phyloP scores from a whole-genome alignment of 2,329 filamentous ascomycete species.

The Neonectria ditissima region DNA sequence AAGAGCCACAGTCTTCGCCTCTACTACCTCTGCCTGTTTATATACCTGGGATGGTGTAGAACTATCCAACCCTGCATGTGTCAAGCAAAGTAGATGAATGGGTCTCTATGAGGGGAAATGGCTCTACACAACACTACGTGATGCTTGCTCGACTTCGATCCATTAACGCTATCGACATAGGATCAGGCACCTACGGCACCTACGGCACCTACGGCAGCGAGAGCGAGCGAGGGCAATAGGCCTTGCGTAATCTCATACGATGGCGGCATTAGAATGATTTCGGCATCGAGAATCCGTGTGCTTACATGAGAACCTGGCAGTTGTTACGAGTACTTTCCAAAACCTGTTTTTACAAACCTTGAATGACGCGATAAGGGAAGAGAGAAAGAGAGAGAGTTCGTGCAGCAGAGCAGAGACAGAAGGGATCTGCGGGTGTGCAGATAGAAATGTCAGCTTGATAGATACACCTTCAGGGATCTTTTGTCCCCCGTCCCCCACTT shows the following conservation, averaged over 20 bases:
- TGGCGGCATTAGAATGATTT: neutral
- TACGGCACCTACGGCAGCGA: neutral
- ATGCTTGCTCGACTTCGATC: neutral
- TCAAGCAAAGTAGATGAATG: neutral
- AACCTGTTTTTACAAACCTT: neutral
- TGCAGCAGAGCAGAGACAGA: neutral
- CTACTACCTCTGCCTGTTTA: conserved; percentile 1
- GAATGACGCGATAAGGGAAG: neutral
- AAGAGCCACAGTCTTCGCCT: neutral
- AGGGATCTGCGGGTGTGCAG: neutral
- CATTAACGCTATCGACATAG: conserved; percentile 1
- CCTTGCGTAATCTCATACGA: neutral
- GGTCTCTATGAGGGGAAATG: neutral
- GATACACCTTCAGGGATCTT: too few relatives aligned
- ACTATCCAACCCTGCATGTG: neutral
- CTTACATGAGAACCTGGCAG: neutral
- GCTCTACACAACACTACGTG: neutral
- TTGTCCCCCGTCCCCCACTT: too few relatives aligned
- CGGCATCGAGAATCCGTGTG: neutral
- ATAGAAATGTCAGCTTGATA: neutral
- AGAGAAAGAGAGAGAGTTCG: conserved; percentile 4
- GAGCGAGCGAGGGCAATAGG: neutral
- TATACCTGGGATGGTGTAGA: neutral
- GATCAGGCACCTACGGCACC: neutral
- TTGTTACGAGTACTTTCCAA: conserved; percentile 1